Evolutionary conservation across 2,329 filamentous ascomycete species (phyloP).

Genomic region (Cyphellophora attinorum): DNA sequence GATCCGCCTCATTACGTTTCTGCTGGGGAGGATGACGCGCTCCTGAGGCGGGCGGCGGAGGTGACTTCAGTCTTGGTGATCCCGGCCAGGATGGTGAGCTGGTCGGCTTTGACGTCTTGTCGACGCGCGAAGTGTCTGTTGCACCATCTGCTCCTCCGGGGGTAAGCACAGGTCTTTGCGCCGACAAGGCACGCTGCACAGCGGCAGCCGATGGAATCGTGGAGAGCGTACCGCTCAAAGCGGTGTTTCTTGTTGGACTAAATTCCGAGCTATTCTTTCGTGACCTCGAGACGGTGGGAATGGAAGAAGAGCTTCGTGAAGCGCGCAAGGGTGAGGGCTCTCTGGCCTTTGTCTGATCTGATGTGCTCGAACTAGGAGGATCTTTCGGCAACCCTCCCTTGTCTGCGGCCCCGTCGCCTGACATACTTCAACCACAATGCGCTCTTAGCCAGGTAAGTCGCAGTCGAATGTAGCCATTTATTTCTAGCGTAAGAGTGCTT

Average conservation of each 20-base stretch:
- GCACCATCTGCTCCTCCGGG: conserved; percentile 46
- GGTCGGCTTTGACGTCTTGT: conserved; percentile 49
- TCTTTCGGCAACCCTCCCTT: neutral
- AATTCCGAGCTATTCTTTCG: conserved; percentile 60
- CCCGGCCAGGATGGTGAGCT: conserved; percentile 62
- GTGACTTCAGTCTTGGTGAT: conserved; percentile 68
- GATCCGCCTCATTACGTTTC: conserved; percentile 36
- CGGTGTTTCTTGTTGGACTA: conserved; percentile 46
- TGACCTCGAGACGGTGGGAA: conserved; percentile 37
- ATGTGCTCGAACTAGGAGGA: neutral
- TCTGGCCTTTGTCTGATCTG: conserved; percentile 3
- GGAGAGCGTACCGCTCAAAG: conserved; percentile 30
- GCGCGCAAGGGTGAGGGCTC: conserved; percentile 11
- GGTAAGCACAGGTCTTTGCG: conserved; percentile 56
- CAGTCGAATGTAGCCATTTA: too few relatives aligned
- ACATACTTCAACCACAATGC: too few relatives aligned
- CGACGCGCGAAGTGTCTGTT: conserved; percentile 52
- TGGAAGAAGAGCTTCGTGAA: conserved; percentile 19
- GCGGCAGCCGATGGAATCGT: conserved; percentile 50
- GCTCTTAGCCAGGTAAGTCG: too few relatives aligned
- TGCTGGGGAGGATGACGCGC: conserved; percentile 26
- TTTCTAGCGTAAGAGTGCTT: too few relatives aligned
- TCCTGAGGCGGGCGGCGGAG: conserved; percentile 54
- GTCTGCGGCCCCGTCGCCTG: neutral
- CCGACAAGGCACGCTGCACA: conserved; percentile 58